Base-by-base conservation (phyloP, 2,329 filamentous ascomycete genomes). In the Stylonectria norvegica region DNA sequence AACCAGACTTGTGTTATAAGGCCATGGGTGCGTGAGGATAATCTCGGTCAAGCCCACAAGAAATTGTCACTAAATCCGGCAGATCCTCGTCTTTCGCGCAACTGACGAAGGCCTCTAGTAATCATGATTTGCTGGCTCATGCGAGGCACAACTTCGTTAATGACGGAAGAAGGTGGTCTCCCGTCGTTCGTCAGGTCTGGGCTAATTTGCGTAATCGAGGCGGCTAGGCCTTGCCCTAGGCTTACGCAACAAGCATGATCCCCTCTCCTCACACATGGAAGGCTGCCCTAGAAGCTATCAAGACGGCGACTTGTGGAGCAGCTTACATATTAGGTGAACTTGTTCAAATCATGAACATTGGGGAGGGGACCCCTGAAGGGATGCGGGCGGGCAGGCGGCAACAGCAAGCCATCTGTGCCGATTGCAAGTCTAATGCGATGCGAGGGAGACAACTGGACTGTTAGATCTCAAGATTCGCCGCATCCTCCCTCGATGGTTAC, bases 381-480 rank as follows among this genome's bases (percentile, higher is more conserved):
- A 15, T 16, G 10, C 29, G 38, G 39, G 40, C 35, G 47, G 42
- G 27, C 37, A 40, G 42, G 29, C 34, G 35, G 40, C 29, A 42
- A 45, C 20, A 37, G 39, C 43, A 52, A 43, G 43, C 41, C 42
- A 50, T 42, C 42, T 45, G 45, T 42, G 45, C 42, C 42, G 44
- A 43, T 36, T 49, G 29, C 45, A 42, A 48, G 42, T 39, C 36
- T 52, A 34, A 41, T 55, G 45, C 38, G 46, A 46, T 50, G 43
- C 41, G 44, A 45, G 34, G n/a, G 33, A 45, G 49, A 47, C 51
- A 45, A 47, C 38, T 55, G 53, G 52, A 47, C 48, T 47, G 53
- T 48, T 55, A 57, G 53, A 57, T 57, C 52, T 57, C 25, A 49
- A 34, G 45, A 57, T 51, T 57, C 50, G 54, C 54, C 50, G 53